phyloP scores from a whole-genome alignment of 495 filamentous ascomycete species.

The Letharia columbiana region DNA sequence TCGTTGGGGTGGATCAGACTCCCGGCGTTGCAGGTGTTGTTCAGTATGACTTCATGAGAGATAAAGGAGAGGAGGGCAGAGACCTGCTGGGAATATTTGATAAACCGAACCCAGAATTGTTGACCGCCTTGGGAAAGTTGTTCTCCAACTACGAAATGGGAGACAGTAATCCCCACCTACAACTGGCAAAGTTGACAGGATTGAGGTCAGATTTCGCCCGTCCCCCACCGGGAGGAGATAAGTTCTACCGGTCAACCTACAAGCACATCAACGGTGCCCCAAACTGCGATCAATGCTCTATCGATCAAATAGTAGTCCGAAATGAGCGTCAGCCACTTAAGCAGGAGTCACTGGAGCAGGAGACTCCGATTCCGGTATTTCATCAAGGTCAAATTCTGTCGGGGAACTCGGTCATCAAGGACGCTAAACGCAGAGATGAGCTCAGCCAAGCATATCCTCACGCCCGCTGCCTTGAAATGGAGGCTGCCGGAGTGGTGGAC shows the following conservation, averaged over 20 bases:
- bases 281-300: conserved; percentile 12
- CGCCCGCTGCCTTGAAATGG: conserved; percentile 34
- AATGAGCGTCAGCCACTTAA: conserved; percentile 16
- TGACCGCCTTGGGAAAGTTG: conserved; percentile 9
- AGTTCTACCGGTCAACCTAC: neutral
- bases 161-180: neutral
- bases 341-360: neutral
- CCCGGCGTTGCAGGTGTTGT: conserved; percentile 29
- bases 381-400: conserved; percentile 33
- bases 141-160: conserved; percentile 21
- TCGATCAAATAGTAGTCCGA: conserved; percentile 16
- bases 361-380: conserved; percentile 8
- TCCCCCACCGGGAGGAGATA: neutral
- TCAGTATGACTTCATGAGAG: conserved; percentile 19
- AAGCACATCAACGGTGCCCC: conserved; percentile 5
- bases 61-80: neutral
- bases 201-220: neutral
- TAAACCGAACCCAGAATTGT: neutral
- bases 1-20: conserved; percentile 33
- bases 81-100: neutral
- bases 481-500: conserved; percentile 38
- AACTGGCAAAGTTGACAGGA: neutral
- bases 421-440: conserved; percentile 28
- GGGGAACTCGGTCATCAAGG: conserved; percentile 31
- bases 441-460: conserved; percentile 19